These are phyloP conservation scores for Amylocystis lapponica DNA, from an alignment of 768 basidiomycete species.

Conservation along the genomic window DNA sequence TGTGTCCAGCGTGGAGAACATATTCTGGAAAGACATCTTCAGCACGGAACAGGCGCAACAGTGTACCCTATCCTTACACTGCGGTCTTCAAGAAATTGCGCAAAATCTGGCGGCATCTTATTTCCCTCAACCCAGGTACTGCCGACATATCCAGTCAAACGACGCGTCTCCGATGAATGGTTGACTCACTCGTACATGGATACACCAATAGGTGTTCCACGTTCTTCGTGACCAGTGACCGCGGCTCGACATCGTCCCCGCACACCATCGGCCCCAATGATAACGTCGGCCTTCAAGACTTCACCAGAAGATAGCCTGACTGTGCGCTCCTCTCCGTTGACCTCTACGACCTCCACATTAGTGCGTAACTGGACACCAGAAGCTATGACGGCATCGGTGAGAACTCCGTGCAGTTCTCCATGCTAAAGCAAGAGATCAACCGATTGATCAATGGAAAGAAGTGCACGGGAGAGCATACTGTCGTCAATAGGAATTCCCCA, in stretches of 20 bases:
- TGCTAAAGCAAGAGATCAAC: conserved; percentile 21
- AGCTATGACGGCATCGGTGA: conserved; percentile 24
- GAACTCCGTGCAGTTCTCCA: conserved; percentile 25
- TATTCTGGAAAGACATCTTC: background rate
- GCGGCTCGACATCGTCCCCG: conserved; percentile 17
- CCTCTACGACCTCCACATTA: conserved; percentile 19
- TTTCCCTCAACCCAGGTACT: no score
- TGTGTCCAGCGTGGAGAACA: background rate
- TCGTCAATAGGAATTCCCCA: conserved; percentile 25
- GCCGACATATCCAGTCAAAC: background rate
- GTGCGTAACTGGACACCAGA: conserved; percentile 22
- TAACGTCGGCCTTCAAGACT: conserved; percentile 24
- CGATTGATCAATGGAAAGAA: no score
- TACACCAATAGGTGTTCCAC: conserved; percentile 13
- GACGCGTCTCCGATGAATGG: background rate
- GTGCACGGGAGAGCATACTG: conserved; percentile 16
- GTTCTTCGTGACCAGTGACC: conserved; percentile 9
- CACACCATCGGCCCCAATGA: conserved; percentile 32
- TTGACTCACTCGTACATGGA: conserved; percentile 24
- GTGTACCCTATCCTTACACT: background rate
- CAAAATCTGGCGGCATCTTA: background rate
- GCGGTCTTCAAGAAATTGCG: background rate
- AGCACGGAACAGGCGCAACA: background rate
- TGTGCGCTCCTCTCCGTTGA: conserved; percentile 17
- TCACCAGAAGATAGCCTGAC: conserved; percentile 26